phyloP scores from a whole-genome alignment of 257 asterid species.

The Coffea canephora region DNA sequence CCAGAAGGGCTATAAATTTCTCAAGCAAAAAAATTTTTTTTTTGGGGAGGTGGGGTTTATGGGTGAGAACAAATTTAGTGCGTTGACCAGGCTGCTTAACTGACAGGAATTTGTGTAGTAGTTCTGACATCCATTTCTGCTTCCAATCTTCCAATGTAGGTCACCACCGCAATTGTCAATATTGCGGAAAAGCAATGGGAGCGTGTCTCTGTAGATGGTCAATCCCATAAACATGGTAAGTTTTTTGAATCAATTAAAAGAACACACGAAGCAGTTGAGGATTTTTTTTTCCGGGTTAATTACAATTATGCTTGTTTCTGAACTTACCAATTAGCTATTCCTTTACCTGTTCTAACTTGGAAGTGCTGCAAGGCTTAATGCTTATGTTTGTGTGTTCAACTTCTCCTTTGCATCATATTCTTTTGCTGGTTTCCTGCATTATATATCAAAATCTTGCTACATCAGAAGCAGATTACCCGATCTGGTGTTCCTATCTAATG shows the following conservation, averaged over 20 bases:
- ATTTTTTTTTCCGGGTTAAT: too few species aligned
- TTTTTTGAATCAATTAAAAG: slow-evolving; percentile 11
- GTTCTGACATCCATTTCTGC: not conserved
- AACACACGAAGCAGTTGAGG: too few species aligned
- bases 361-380: not conserved
- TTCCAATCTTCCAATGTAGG: slow-evolving; percentile 40
- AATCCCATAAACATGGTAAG: slow-evolving; percentile 82
- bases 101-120: not conserved
- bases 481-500: not conserved
- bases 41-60: not conserved
- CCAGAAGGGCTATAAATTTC: not conserved
- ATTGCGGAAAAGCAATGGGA: slow-evolving; percentile 97
- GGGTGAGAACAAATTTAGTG: not conserved
- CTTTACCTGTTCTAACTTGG: not conserved
- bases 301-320: too few species aligned
- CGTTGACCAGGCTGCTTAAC: not conserved
- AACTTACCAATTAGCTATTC: not conserved
- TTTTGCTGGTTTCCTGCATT: not conserved
- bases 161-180: slow-evolving; percentile 64
- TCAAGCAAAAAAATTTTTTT: not conserved
- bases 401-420: not conserved
- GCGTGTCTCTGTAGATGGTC: slow-evolving; percentile 67
- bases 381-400: not conserved
- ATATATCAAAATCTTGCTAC: not conserved
- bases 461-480: not conserved